A percentile compares a stretch with the other conserved stretches of the same genome.
phyloP scores from a whole-genome alignment of 2,329 filamentous ascomycete species.

The Aspergillus ustus region DNA sequence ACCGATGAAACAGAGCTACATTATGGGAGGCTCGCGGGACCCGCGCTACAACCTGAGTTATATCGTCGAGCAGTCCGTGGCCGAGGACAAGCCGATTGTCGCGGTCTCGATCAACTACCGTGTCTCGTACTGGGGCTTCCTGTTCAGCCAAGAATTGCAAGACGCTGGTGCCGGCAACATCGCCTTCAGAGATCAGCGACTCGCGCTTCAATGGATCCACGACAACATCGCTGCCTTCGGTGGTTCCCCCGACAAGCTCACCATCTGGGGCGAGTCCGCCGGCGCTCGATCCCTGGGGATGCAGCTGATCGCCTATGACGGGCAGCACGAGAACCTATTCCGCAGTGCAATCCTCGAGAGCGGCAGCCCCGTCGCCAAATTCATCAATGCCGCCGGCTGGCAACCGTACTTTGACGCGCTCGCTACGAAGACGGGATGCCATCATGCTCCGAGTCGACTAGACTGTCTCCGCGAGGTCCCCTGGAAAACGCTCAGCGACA shows the following conservation, averaged over 20 bases:
- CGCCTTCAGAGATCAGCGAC: conserved; percentile 41
- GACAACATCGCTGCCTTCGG: background rate
- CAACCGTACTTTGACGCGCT: background rate
- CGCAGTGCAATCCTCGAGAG: conserved; percentile 27
- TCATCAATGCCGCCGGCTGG: conserved; percentile 2
- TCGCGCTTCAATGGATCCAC: conserved; percentile 15
- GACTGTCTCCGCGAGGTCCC: background rate
- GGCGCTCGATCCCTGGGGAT: conserved; percentile 19
- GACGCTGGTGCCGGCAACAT: conserved; percentile 33
- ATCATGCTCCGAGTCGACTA: background rate
- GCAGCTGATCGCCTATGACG: conserved; percentile 28
- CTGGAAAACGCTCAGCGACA: background rate
- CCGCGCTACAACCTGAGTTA: conserved; percentile 61
- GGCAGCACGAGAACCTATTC: conserved; percentile 31
- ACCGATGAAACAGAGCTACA: background rate
- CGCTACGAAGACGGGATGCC: background rate
- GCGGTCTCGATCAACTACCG: conserved; percentile 58
- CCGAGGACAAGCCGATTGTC: conserved; percentile 55
- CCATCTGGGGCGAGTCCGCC: background rate
- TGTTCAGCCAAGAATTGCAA: conserved; percentile 42
- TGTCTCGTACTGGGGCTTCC: conserved; percentile 55
- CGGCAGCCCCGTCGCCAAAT: conserved; percentile 10
- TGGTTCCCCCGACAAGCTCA: background rate
- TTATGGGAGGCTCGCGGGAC: conserved; percentile 29
- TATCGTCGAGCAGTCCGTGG: conserved; percentile 58